Evolutionary conservation across 345 rosid species (phyloP).

Genomic region (Lepidium sativum): DNA sequence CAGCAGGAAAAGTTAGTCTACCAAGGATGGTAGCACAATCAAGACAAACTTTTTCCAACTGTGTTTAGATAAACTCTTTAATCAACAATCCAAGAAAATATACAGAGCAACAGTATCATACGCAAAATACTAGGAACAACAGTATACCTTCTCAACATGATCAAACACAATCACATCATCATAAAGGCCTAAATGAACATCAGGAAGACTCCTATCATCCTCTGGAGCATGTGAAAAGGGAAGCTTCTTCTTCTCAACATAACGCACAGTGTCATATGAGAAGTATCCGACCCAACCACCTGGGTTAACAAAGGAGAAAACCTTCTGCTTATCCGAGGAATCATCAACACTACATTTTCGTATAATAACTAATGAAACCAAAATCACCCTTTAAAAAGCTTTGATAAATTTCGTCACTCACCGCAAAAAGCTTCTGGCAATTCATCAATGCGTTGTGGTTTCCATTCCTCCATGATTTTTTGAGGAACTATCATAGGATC

Average conservation of each 20-base stretch:
- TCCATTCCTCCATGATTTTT: constrained; percentile 74
- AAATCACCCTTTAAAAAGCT: not conserved
- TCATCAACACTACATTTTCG: not conserved
- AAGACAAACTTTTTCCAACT: constrained; percentile 1
- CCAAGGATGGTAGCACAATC: not conserved
- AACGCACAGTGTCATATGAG: constrained; percentile 90
- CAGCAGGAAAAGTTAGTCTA: not conserved
- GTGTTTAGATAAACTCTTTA: not conserved
- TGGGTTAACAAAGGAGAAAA: constrained; percentile 14
- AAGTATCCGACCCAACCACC: constrained; percentile 99
- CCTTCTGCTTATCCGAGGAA: not conserved
- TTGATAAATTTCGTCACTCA: constrained; percentile 19
- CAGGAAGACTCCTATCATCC: constrained; percentile 90
- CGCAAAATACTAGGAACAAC: not conserved
- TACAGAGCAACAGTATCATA: not conserved
- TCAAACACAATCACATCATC: constrained; percentile 83
- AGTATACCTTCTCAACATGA: constrained; percentile 75
- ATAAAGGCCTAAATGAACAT: constrained; percentile 92
- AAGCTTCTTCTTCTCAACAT: constrained; percentile 77
- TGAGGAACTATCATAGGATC: constrained; percentile 89
- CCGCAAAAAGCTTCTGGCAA: constrained; percentile 91
- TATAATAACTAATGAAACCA: not conserved
- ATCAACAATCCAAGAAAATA: not conserved
- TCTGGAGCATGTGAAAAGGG: constrained; percentile 63
- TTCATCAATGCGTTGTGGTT: constrained; percentile 69